These are phyloP conservation scores for Hypoxylon subgilvum DNA, from an alignment of 495 filamentous ascomycete genomes.

Conservation along the genomic window DNA sequence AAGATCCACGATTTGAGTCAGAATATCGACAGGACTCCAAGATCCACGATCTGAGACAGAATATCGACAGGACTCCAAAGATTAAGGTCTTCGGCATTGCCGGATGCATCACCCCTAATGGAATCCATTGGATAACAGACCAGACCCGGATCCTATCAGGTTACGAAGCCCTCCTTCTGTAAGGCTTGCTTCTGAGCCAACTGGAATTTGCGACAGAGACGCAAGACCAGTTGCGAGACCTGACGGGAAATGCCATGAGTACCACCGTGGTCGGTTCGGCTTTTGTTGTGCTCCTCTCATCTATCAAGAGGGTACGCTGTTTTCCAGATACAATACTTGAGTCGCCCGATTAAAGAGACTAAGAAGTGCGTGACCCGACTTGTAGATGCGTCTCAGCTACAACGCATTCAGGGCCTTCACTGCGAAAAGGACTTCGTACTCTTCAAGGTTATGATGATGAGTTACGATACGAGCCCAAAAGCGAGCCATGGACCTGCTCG, in stretches of 20 bases:
- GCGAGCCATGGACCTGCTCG: no score
- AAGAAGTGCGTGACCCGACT: conserved; percentile 19
- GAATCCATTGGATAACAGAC: conserved; percentile 67
- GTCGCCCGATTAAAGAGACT: no score
- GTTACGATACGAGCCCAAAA: no score
- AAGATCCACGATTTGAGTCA: conserved; percentile 72
- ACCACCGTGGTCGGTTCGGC: conserved; percentile 73
- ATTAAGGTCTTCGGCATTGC: conserved; percentile 60
- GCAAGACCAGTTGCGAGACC: conserved; percentile 68
- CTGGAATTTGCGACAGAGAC: conserved; percentile 69
- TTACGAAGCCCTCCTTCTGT: conserved; percentile 70
- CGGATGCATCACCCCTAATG: conserved; percentile 73
- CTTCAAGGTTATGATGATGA: no score
- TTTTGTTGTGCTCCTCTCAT: conserved; percentile 50
- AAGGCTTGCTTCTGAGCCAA: conserved; percentile 71
- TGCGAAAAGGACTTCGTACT: no score
- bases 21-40: conserved; percentile 69
- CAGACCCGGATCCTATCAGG: conserved; percentile 69
- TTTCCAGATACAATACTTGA: no score
- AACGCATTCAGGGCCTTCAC: not conserved
- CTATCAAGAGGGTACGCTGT: not conserved
- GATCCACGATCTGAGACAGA: no score
- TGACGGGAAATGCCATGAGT: conserved; percentile 87
- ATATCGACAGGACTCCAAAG: no score
- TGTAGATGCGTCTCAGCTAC: conserved; percentile 23